Percentiles rank a stretch among this genome's conserved stretches.
Conservation (phyloP, 176 grass and related monocot species). For the Alloteropsis semialata region DNA sequence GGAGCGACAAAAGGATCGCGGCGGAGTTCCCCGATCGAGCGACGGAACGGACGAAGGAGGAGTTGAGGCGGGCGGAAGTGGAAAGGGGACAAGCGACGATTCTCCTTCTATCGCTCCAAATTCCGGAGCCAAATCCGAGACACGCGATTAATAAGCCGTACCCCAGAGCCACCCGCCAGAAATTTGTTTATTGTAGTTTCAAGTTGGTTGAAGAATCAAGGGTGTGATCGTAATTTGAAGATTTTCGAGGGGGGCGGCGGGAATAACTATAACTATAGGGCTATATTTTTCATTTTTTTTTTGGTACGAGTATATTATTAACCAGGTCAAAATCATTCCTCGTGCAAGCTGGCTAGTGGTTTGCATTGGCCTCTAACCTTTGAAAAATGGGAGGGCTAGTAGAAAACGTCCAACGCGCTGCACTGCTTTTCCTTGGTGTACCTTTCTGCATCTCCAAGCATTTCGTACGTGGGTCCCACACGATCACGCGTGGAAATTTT, state of each 20-base stretch:
- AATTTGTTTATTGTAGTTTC: background rate
- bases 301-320: no score
- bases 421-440: background rate
- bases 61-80: background rate
- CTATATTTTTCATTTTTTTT: background rate
- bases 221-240: background rate
- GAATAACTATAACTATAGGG: background rate
- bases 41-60: background rate
- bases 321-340: background rate
- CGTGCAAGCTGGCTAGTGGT: background rate
- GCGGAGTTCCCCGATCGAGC: background rate
- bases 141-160: background rate
- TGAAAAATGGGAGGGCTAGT: background rate
- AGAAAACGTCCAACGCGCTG: background rate
- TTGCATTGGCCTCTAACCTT: background rate
- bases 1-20: background rate
- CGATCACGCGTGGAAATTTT: slow-evolving; percentile 14
- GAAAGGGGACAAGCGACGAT: background rate
- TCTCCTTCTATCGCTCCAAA: background rate
- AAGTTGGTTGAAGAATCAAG: background rate
- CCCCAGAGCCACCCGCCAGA: slow-evolving; percentile 1
- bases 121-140: slow-evolving; percentile 30
- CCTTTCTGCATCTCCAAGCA: background rate
- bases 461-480: background rate
- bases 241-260: background rate